Evolutionary conservation across 495 filamentous ascomycete species (phyloP).

Genomic region (Penicillium subrubescens): DNA sequence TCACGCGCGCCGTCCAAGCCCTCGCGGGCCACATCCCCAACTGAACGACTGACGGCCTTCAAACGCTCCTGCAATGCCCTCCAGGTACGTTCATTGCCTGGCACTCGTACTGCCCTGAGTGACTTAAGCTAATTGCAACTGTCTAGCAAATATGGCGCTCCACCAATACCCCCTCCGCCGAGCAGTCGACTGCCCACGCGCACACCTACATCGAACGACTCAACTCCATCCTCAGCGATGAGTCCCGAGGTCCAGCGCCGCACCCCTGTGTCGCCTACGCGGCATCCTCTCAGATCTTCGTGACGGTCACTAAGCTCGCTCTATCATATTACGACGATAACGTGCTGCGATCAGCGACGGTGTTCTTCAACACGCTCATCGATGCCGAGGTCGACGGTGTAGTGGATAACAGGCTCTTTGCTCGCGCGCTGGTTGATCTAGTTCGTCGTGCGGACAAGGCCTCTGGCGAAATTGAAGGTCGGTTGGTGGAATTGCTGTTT

Average conservation of each 20-base stretch:
- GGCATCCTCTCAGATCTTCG: slow-evolving; percentile 81
- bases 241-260: slow-evolving; percentile 81
- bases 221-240: slow-evolving; percentile 80
- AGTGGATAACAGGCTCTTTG: slow-evolving; percentile 80
- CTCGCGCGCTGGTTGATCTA: slow-evolving; percentile 78
- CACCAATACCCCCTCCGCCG: slow-evolving; percentile 52
- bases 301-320: slow-evolving; percentile 83
- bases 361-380: slow-evolving; percentile 84
- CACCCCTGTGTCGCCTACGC: slow-evolving; percentile 88
- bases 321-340: slow-evolving; percentile 74
- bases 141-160: slow-evolving; percentile 78
- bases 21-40: slow-evolving; percentile 70
- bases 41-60: slow-evolving; percentile 85
- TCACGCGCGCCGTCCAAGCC: slow-evolving; percentile 66
- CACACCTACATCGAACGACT: slow-evolving; percentile 64
- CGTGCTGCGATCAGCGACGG: slow-evolving; percentile 78
- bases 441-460: slow-evolving; percentile 58
- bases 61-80: slow-evolving; percentile 85
- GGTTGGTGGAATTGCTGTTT: slow-evolving; percentile 89
- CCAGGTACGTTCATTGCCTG: slow-evolving; percentile 56
- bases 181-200: slow-evolving; percentile 52
- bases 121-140: not conserved
- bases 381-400: slow-evolving; percentile 96
- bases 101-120: slow-evolving; percentile 8
- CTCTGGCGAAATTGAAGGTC: slow-evolving; percentile 75